Evolutionary conservation across 1,139 yeast species (phyloP).

Genomic region (Diutina ranongensis): DNA sequence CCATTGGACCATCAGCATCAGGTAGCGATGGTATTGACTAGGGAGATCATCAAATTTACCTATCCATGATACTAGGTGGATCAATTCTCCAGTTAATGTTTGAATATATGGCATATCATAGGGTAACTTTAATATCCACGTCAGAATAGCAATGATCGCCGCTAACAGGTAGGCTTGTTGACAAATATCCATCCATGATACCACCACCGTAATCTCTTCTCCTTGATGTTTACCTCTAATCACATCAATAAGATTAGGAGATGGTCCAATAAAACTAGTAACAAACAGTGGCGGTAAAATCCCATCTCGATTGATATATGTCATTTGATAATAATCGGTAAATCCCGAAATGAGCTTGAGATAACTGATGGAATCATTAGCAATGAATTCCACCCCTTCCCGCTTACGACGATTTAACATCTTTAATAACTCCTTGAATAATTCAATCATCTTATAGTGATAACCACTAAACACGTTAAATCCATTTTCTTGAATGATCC

Average conservation of each 20-base stretch:
- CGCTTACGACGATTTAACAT: constrained; percentile 32
- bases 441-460: constrained; percentile 39
- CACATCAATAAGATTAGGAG: background rate
- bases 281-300: background rate
- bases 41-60: constrained; percentile 15
- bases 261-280: constrained; percentile 10
- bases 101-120: constrained; percentile 27
- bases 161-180: constrained; percentile 29
- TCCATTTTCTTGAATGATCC: constrained; percentile 32
- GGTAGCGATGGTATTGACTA: constrained; percentile 15
- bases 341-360: constrained; percentile 22
- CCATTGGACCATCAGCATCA: constrained; percentile 46
- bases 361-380: constrained; percentile 16
- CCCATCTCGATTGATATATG: constrained; percentile 13
- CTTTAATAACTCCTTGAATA: constrained; percentile 44
- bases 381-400: constrained; percentile 12
- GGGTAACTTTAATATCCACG: constrained; percentile 23
- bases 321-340: constrained; percentile 16
- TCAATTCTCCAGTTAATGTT: constrained; percentile 18
- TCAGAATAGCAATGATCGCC: constrained; percentile 22
- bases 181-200: constrained; percentile 31
- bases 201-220: background rate
- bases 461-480: constrained; percentile 56
- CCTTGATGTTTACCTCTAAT: background rate
- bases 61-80: background rate